phyloP scores from a whole-genome alignment of 495 filamentous ascomycete species.

The Talaromyces stipitatus region DNA sequence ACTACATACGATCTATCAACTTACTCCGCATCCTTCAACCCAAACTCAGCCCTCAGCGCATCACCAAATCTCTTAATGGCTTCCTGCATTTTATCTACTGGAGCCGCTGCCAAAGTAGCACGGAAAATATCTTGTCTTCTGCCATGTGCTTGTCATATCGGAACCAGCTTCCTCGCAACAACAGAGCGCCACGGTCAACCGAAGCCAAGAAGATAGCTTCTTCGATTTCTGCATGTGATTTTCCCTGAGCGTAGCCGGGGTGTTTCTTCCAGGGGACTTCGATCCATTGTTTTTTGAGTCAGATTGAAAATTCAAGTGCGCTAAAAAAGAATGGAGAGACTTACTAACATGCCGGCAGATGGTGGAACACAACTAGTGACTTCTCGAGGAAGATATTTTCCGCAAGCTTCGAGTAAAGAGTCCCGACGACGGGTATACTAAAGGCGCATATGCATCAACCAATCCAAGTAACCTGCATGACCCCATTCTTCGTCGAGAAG shows the following conservation, averaged over 20 bases:
- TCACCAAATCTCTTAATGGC: conserved; percentile 70
- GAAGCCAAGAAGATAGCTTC: conserved; percentile 72
- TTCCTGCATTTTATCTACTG: conserved; percentile 64
- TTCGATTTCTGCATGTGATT: conserved; percentile 63
- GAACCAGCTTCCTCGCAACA: conserved; percentile 87
- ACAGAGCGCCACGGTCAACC: conserved; percentile 63
- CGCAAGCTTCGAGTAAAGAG: conserved; percentile 72
- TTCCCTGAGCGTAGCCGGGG: conserved; percentile 47
- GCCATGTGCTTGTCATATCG: conserved; percentile 46
- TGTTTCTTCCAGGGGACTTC: conserved; percentile 68
- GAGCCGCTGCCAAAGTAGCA: conserved; percentile 79
- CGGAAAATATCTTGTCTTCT: conserved; percentile 67
- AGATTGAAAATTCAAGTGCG: neutral
- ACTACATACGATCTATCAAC: no score
- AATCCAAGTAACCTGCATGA: conserved; percentile 82
- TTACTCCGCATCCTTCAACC: conserved; percentile 16
- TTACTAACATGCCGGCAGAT: conserved; percentile 93
- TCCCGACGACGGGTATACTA: conserved; percentile 77
- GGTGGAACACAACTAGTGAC: conserved; percentile 79
- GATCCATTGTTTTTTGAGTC: conserved; percentile 62
- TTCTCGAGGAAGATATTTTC: conserved; percentile 65
- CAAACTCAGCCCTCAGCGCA: conserved; percentile 61
- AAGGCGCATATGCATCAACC: conserved; percentile 75
- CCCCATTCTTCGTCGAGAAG: conserved; percentile 92
- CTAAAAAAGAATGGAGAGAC: conserved; percentile 24